Conservation (phyloP, 2,329 filamentous ascomycete genomes). For the Fusarium sp. region DNA sequence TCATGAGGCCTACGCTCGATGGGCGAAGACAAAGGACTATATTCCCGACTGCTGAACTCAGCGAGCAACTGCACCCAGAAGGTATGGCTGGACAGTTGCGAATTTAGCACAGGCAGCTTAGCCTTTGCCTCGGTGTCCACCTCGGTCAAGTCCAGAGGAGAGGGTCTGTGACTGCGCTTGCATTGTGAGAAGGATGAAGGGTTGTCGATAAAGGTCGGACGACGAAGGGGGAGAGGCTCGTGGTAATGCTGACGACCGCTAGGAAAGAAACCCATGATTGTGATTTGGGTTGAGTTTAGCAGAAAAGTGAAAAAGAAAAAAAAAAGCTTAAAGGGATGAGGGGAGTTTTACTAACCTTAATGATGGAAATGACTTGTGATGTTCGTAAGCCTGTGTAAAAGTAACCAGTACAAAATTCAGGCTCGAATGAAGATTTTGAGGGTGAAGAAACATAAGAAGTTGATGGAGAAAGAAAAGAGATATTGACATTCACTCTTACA, state of each 20-base stretch:
- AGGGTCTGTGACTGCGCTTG: slow-evolving; percentile 1
- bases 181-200: slow-evolving; percentile 8
- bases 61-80: neutral
- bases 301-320: neutral
- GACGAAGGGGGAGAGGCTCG: slow-evolving; percentile 21
- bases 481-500: neutral
- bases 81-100: neutral
- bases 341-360: neutral
- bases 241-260: neutral
- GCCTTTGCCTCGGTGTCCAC: neutral
- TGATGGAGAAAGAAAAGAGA: neutral
- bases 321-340: neutral
- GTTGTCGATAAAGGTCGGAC: neutral
- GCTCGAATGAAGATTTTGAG: neutral
- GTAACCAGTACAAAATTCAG: neutral
- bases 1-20: neutral
- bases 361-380: neutral
- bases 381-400: neutral
- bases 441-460: neutral
- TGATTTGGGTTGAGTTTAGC: neutral
- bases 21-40: neutral
- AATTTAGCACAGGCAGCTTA: neutral
- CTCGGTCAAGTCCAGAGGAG: neutral
- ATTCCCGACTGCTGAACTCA: neutral
- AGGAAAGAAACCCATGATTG: slow-evolving; percentile 5